These are phyloP conservation scores for Neofusicoccum parvum DNA, from an alignment of 2,329 filamentous ascomycete genomes.

Conservation along the genomic window DNA sequence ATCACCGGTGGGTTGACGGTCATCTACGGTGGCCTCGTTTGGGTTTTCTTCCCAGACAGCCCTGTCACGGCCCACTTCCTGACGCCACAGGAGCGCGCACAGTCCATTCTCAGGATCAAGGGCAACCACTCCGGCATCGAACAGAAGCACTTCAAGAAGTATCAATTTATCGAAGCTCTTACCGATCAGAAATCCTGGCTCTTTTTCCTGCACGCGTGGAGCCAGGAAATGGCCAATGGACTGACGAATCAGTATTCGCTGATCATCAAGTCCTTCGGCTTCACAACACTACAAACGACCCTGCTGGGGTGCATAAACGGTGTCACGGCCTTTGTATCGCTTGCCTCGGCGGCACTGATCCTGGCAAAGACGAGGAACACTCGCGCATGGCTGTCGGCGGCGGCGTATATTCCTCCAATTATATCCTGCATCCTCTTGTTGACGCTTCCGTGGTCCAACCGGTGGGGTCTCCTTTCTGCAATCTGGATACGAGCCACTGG, in stretches of 20 bases:
- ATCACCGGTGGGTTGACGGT: slow-evolving; percentile 40
- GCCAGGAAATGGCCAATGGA: slow-evolving; percentile 44
- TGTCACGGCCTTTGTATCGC: slow-evolving; percentile 29
- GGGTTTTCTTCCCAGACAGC: slow-evolving; percentile 41
- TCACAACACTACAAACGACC: slow-evolving; percentile 41
- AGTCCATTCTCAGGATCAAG: slow-evolving; percentile 38
- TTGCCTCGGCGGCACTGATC: slow-evolving; percentile 32
- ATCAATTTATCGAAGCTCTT: slow-evolving; percentile 38
- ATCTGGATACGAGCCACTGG: slow-evolving; percentile 44
- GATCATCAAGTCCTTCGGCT: slow-evolving; percentile 50
- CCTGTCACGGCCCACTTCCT: slow-evolving; percentile 31
- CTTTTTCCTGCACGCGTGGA: slow-evolving; percentile 40
- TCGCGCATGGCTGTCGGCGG: slow-evolving; percentile 34
- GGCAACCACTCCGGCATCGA: slow-evolving; percentile 42
- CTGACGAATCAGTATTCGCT: slow-evolving; percentile 41
- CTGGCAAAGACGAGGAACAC: slow-evolving; percentile 33
- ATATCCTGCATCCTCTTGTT: slow-evolving; percentile 42
- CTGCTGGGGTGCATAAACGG: slow-evolving; percentile 30
- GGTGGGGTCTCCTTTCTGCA: slow-evolving; percentile 40
- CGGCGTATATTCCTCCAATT: slow-evolving; percentile 40
- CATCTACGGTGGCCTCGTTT: slow-evolving; percentile 40
- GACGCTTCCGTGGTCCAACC: slow-evolving; percentile 41
- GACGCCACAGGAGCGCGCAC: neutral
- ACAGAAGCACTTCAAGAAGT: slow-evolving; percentile 26
- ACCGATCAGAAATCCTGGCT: slow-evolving; percentile 39